Evolutionary conservation across 805 yeast species (phyloP), one percentile per base, ranked within the genome.

Genomic region (Saccharomycopsis selenospora): DNA sequence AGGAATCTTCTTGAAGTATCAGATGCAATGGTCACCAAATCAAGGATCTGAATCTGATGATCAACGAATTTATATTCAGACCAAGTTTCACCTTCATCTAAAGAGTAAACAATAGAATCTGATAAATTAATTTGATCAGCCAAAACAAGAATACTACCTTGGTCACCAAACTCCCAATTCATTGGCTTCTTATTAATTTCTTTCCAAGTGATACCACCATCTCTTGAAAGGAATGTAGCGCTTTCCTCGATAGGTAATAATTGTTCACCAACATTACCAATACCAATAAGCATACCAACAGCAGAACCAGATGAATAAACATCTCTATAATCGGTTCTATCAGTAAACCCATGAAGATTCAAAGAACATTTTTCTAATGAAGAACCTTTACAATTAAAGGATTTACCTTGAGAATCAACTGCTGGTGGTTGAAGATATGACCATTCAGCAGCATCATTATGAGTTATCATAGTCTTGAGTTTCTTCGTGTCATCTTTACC

Each of bases 141-240:
- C 44, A 90, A 62, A 1, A 87, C 87, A 44, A 93, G 65, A 29
- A 93, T 75, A 0, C 95, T 81, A 14, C 99, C 99, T 55, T 87
- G 85, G 64, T 93, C 99, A 54, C 98, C 98, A 63, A 72, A 93
- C 65, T 90, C 98, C 98, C 98, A 93, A 77, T 84, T 83, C 57
- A 77, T 76, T 1, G 79, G 73, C 3, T 95, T 93, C 51, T 82
- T 78, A 51, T 66, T 72, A 25, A 91, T 69, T 64, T 87, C 95
- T 45, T 65, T 76, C 98, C 98, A 93, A 2, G 89, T 75, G 13
- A 79, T 67, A 50, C 99, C 99, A 2, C 93, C 99, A 66, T 93
- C 98, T n/a, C 75, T 70, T 2, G 95, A 80, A 52, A 93, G 65
- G 60, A 76, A 93, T 0, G 96, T 86, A 1, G 83, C 11, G 10